Evolutionary conservation across 768 basidiomycete genomes (phyloP), one percentile per base, ranked within the genome.

Genomic region (Leccinum variicolor): DNA sequence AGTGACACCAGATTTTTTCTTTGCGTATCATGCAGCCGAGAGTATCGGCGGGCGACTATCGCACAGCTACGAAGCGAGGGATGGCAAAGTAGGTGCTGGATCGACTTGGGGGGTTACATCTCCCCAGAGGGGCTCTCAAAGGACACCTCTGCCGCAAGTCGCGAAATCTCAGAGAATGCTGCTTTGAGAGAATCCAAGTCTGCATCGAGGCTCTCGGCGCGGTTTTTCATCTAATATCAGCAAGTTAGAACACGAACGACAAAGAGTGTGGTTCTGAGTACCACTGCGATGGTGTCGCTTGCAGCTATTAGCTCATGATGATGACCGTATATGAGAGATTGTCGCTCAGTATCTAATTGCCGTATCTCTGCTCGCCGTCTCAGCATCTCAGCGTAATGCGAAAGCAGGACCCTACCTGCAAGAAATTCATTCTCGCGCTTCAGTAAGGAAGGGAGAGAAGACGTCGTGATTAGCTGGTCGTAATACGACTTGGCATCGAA

Each of bases 231-330:
- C 93, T 94, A 62, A 14, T 49, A n/a, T 52, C 46, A 0, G 9
- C 31, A 53, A 31, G 53, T 62, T 33, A 43, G 14, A 52, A 47
- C 21, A 23, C 58, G 46, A 43, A 31, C 2, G 49, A 34, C n/a
- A 7, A 4, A 53, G 3, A 59, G 50, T 46, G 34, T 28, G 29
- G 49, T 23, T 43, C 13, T 31, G 64, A 85, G 19, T 72, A 94
- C 92, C 6, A 87, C 84, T 58, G 87, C 85, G 62, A 97, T 96
- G 9, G 94, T 96, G 65, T 94, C 91, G 58, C 89, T 92, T 3
- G 94, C 94, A 1, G 92, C 91, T 52, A 97, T 94, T 19, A 97
- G 85, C 62, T 97, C 94, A 58, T 94, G 92, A 66, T 97, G 94
- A 67, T 95, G 94, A 64, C 95, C 94, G 69, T 97, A 97, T 11